phyloP scores from a whole-genome alignment of 2,329 filamentous ascomycete species.

The Penicillium paneum region DNA sequence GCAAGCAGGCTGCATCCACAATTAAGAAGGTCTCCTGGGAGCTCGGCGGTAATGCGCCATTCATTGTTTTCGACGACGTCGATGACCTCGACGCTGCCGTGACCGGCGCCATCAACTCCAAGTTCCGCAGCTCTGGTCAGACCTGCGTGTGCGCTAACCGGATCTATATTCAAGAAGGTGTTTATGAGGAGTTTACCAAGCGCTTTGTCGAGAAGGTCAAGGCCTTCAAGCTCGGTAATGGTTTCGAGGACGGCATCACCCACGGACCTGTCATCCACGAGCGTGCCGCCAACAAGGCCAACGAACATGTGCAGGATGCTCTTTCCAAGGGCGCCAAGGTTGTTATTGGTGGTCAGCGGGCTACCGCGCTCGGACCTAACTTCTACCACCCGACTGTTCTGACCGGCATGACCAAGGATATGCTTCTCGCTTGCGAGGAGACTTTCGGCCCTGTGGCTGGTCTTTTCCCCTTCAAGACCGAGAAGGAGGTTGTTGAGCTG shows the following conservation, averaged over 20 bases:
- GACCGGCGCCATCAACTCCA: constrained; percentile 74
- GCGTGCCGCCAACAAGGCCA: constrained; percentile 75
- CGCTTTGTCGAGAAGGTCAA: constrained; percentile 55
- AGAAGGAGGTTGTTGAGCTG: constrained; percentile 79
- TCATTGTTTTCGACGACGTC: constrained; percentile 90
- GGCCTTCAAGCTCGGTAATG: constrained; percentile 47
- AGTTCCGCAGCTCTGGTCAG: constrained; percentile 93
- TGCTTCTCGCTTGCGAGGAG: constrained; percentile 82
- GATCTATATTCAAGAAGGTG: constrained; percentile 52
- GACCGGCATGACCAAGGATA: constrained; percentile 77
- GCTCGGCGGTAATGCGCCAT: constrained; percentile 90
- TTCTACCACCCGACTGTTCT: constrained; percentile 91
- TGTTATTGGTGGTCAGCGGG: constrained; percentile 68
- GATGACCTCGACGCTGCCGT: constrained; percentile 85
- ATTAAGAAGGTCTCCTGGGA: constrained; percentile 87
- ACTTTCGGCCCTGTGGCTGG: constrained; percentile 94
- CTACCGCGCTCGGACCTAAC: constrained; percentile 73
- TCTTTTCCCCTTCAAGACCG: constrained; percentile 81
- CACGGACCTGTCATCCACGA: constrained; percentile 65
- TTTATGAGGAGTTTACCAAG: constrained; percentile 53
- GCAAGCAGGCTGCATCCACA: constrained; percentile 82
- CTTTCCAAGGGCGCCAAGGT: constrained; percentile 72
- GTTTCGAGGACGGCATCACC: constrained; percentile 46
- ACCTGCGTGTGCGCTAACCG: constrained; percentile 81
- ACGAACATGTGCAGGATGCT: constrained; percentile 76